Percentiles rank a stretch among this genome's conserved stretches.
phyloP scores from a whole-genome alignment of 495 filamentous ascomycete species.

The Cercophora newfieldiana region DNA sequence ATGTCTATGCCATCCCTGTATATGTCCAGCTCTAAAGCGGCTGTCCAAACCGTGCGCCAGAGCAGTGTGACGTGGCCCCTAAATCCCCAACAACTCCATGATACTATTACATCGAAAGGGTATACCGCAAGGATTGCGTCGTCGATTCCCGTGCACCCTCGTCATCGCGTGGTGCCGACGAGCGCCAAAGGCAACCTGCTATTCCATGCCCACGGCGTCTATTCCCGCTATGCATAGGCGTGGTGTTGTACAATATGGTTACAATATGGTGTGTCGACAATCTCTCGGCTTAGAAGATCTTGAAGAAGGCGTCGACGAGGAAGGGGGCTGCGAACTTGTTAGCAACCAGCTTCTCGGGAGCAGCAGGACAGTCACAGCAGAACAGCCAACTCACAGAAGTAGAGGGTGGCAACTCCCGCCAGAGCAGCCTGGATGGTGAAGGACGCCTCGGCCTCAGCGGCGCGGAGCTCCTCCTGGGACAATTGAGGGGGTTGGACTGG shows the following conservation, averaged over 20 bases:
- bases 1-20: not conserved
- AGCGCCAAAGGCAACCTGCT: not conserved
- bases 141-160: not conserved
- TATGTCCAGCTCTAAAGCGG: not conserved
- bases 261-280: not conserved
- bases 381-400: conserved; percentile 66
- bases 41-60: not conserved
- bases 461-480: conserved; percentile 55
- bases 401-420: conserved; percentile 66
- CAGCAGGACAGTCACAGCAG: too few species aligned
- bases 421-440: conserved; percentile 64
- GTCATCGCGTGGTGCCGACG: too few species aligned
- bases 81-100: not conserved
- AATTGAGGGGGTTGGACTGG: conserved; percentile 51
- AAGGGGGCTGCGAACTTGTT: conserved; percentile 67
- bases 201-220: not conserved
- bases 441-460: conserved; percentile 69
- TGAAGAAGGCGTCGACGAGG: conserved; percentile 72
- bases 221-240: not conserved
- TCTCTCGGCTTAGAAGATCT: conserved; percentile 60
- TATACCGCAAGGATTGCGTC: not conserved
- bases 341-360: not conserved
- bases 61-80: not conserved
- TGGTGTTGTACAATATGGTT: conserved; percentile 1
- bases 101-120: not conserved